Conservation (phyloP, 495 filamentous ascomycete species). For the Chaetomium cochliodes region DNA sequence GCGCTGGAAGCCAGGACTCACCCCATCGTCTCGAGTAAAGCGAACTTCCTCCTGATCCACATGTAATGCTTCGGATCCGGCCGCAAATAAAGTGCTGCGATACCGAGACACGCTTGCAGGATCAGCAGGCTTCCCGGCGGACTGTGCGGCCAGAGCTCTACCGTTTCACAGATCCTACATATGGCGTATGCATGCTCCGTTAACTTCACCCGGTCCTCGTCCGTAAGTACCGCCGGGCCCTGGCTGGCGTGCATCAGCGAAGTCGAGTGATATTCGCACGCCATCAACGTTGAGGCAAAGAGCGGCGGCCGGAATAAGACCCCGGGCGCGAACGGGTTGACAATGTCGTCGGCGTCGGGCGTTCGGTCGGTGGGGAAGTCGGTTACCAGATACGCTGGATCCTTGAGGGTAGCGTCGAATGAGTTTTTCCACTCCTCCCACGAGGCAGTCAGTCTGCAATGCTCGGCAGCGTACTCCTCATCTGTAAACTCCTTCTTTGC, state of each 20-base stretch:
- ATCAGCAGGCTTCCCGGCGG: constrained; percentile 66
- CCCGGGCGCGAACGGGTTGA: constrained; percentile 68
- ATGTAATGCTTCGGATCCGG: constrained; percentile 68
- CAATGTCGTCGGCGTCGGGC: constrained; percentile 61
- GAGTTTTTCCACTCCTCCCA: constrained; percentile 57
- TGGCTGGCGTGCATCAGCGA: constrained; percentile 80
- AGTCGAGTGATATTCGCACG: constrained; percentile 74
- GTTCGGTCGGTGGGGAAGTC: constrained; percentile 55
- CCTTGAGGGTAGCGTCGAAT: constrained; percentile 58
- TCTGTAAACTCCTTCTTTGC: constrained; percentile 60
- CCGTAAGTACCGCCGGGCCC: constrained; percentile 52
- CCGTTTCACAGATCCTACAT: constrained; percentile 73
- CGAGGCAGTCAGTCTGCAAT: constrained; percentile 53
- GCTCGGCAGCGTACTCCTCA: constrained; percentile 63
- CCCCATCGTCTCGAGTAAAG: constrained; percentile 76
- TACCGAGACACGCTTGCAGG: constrained; percentile 72
- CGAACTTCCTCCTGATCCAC: constrained; percentile 82
- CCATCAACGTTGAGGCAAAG: constrained; percentile 68
- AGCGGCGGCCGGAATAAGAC: constrained; percentile 64
- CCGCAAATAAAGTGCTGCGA: constrained; percentile 75
- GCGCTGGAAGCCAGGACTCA: constrained; percentile 47
- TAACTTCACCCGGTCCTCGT: constrained; percentile 55
- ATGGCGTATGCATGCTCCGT: constrained; percentile 62
- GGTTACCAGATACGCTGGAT: constrained; percentile 57
- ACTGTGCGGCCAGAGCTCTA: constrained; percentile 69